Conservation (phyloP, 73 alveolate genomes). For the Symbiodinium natans region DNA sequence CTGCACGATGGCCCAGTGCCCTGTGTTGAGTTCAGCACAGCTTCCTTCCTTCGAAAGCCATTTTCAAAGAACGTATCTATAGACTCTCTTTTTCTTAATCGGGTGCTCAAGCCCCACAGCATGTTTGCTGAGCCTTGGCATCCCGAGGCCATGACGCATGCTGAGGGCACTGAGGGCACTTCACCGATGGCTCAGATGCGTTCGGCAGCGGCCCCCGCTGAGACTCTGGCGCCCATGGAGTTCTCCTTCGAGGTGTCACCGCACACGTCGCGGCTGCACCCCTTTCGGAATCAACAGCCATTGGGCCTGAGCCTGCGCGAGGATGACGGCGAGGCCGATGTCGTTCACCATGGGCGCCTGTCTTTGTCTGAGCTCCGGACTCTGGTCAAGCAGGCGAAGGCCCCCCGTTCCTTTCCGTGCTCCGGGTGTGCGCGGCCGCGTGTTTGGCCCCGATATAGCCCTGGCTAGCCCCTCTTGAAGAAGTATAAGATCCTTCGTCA, state of each 20-base stretch:
- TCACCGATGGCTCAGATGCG: not conserved
- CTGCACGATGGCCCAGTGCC: slow-evolving; percentile 33
- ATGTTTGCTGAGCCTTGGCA: not conserved
- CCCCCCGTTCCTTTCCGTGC: too few species aligned
- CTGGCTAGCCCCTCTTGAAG: too few species aligned
- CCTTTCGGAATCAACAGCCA: not conserved
- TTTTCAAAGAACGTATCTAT: too few species aligned
- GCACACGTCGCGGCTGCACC: slow-evolving; percentile 47
- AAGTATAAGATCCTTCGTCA: too few species aligned
- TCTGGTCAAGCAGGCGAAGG: too few species aligned
- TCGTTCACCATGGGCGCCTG: too few species aligned
- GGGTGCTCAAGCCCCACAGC: not conserved
- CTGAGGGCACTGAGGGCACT: not conserved
- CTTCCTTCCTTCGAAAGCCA: too few species aligned
- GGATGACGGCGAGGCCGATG: not conserved
- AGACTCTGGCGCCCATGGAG: not conserved
- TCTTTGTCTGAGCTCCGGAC: too few species aligned
- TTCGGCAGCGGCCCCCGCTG: not conserved
- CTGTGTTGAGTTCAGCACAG: not conserved
- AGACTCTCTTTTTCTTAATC: too few species aligned
- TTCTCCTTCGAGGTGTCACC: slow-evolving; percentile 75
- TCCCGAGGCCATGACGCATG: not conserved
- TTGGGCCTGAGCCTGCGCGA: slow-evolving; percentile 12
- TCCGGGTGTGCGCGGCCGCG: too few species aligned
- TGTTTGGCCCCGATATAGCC: too few species aligned